Conservation (phyloP, 495 filamentous ascomycete species). For the Amphirosellinia nigrospora region DNA sequence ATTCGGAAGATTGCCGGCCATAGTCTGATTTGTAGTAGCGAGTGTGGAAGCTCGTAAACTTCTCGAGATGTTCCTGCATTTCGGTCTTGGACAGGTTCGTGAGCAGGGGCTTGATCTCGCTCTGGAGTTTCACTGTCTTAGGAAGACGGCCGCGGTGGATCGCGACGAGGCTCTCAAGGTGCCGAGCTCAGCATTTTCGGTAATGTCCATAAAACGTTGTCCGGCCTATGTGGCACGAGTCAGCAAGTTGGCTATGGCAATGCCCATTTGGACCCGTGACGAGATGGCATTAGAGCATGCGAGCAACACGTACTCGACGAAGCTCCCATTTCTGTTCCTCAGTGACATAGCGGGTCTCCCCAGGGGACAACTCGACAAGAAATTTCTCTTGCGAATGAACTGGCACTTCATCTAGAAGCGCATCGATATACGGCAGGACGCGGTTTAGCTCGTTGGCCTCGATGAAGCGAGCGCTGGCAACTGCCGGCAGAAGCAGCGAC, state of each 20-base stretch:
- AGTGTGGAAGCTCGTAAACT: conserved; percentile 82
- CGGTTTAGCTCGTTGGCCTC: conserved; percentile 52
- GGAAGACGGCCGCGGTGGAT: conserved; percentile 68
- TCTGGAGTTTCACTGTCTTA: conserved; percentile 65
- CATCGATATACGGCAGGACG: conserved; percentile 45
- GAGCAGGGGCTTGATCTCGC: conserved; percentile 70
- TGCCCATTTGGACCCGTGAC: not conserved
- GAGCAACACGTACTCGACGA: conserved; percentile 67
- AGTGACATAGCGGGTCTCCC: conserved; percentile 81
- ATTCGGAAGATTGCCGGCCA: conserved; percentile 86
- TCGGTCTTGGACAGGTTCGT: conserved; percentile 72
- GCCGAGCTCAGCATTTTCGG: conserved; percentile 68
- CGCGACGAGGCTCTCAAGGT: conserved; percentile 44
- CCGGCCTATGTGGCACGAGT: conserved; percentile 64
- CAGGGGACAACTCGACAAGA: conserved; percentile 88
- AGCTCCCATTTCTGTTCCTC: conserved; percentile 96
- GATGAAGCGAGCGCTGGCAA: conserved; percentile 57
- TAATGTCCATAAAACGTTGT: conserved; percentile 94
- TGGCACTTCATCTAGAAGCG: conserved; percentile 42
- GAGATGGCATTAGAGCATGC: not conserved
- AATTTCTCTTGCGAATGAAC: conserved; percentile 56
- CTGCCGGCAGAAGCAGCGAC: conserved; percentile 55
- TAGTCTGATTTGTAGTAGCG: conserved; percentile 88
- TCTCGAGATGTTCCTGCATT: conserved; percentile 78
- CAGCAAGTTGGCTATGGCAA: conserved; percentile 17